A percentile compares a stretch with the other conserved stretches of the same genome.
phyloP scores from a whole-genome alignment of 345 rosid species.

The Turritis glabra region DNA sequence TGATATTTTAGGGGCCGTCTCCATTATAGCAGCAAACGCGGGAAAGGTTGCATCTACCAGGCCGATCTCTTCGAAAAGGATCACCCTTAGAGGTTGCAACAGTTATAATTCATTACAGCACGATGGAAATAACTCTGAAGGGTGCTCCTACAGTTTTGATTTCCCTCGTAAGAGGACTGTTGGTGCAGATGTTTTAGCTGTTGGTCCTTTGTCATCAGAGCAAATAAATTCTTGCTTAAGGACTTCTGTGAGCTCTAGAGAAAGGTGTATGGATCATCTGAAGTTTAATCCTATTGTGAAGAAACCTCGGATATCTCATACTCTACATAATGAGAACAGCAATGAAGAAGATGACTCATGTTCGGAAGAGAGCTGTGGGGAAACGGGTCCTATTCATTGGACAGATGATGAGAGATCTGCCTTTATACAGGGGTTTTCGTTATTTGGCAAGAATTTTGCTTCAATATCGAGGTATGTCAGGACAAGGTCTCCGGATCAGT shows the following conservation, averaged over 20 bases:
- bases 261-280: constrained; percentile 45
- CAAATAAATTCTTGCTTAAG: constrained; percentile 83
- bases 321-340: constrained; percentile 47
- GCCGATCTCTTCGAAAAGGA: constrained; percentile 46
- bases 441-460: constrained; percentile 84
- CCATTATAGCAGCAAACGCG: constrained; percentile 71
- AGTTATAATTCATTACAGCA: constrained; percentile 48
- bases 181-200: constrained; percentile 86
- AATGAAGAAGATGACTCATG: constrained; percentile 76
- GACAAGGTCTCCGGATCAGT: constrained; percentile 81
- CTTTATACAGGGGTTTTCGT: constrained; percentile 70
- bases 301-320: constrained; percentile 55
- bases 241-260: constrained; percentile 61
- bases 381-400: constrained; percentile 70
- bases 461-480: constrained; percentile 62
- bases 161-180: constrained; percentile 64
- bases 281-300: constrained; percentile 50
- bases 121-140: constrained; percentile 49
- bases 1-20: constrained; percentile 75
- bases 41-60: constrained; percentile 46
- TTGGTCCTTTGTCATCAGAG: constrained; percentile 83
- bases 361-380: constrained; percentile 93
- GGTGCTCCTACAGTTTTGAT: constrained; percentile 53
- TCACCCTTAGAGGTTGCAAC: constrained; percentile 44
- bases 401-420: constrained; percentile 82